Percentiles rank a stretch among this genome's conserved stretches.
phyloP scores from a whole-genome alignment of 2,329 filamentous ascomycete genomes.

The Dothidotthia symphoricarpi region DNA sequence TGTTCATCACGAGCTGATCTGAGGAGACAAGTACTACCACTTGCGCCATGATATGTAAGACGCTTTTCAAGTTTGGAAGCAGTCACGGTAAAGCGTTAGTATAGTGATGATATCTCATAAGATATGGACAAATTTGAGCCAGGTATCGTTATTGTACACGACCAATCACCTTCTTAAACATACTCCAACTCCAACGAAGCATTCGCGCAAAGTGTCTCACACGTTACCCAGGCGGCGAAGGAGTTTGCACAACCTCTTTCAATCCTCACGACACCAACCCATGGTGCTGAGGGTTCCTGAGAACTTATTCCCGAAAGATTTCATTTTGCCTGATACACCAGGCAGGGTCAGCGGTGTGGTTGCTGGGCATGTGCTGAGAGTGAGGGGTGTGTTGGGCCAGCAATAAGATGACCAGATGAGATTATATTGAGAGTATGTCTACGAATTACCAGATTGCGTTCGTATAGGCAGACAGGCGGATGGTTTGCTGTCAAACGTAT shows the following conservation, averaged over 20 bases:
- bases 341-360: slow-evolving; percentile 22
- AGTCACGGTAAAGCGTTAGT: no score
- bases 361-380: slow-evolving; percentile 23
- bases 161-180: no score
- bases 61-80: no score
- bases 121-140: no score
- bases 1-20: no score
- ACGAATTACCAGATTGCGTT: no score
- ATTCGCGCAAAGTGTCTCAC: slow-evolving; percentile 27
- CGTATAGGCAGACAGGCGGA: no score
- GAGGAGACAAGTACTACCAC: no score
- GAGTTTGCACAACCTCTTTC: slow-evolving; percentile 31
- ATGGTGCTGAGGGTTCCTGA: slow-evolving; percentile 22
- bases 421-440: background rate
- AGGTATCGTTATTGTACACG: no score
- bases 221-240: slow-evolving; percentile 22
- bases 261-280: slow-evolving; percentile 31
- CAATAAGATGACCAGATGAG: slow-evolving; percentile 5
- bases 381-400: slow-evolving; percentile 12
- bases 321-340: slow-evolving; percentile 18
- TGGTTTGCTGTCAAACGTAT: no score
- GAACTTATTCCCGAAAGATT: slow-evolving; percentile 12
- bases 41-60: no score
- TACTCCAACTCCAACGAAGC: slow-evolving; percentile 8
- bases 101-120: no score